Evolutionary conservation across 306 rosid genomes (phyloP).

Genomic region (Quercus dentata): DNA sequence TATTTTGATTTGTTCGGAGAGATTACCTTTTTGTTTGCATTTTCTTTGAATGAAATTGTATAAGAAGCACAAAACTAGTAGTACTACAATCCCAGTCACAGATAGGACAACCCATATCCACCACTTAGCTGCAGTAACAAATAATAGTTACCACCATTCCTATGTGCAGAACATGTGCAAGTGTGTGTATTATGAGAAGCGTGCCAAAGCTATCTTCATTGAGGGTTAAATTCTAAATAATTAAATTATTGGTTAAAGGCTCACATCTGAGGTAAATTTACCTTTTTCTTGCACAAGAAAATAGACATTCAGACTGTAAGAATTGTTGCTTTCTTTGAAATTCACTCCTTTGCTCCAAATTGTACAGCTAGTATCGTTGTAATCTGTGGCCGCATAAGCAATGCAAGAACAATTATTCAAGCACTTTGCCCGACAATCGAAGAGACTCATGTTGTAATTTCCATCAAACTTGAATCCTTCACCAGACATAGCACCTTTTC

Average conservation of each 20-base stretch:
- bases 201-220: too few species aligned
- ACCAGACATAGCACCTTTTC: background rate
- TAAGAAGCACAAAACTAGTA: background rate
- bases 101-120: conserved; percentile 28
- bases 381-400: background rate
- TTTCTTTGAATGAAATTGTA: background rate
- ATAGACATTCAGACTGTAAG: background rate
- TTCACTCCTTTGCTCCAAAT: background rate
- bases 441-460: background rate
- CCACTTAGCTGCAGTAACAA: conserved; percentile 20
- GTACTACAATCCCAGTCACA: conserved; percentile 3
- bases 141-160: background rate
- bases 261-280: background rate
- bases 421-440: background rate
- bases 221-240: background rate
- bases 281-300: background rate
- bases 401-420: background rate
- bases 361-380: background rate
- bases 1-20: background rate
- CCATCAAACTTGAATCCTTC: background rate
- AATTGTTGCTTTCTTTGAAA: background rate
- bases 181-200: background rate
- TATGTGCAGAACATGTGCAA: background rate
- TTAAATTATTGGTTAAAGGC: background rate
- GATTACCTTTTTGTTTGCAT: conserved; percentile 16